A percentile compares a stretch with the other conserved stretches of the same genome.
Conservation (phyloP, 2,329 filamentous ascomycete genomes). For the Microsporum audouinii region DNA sequence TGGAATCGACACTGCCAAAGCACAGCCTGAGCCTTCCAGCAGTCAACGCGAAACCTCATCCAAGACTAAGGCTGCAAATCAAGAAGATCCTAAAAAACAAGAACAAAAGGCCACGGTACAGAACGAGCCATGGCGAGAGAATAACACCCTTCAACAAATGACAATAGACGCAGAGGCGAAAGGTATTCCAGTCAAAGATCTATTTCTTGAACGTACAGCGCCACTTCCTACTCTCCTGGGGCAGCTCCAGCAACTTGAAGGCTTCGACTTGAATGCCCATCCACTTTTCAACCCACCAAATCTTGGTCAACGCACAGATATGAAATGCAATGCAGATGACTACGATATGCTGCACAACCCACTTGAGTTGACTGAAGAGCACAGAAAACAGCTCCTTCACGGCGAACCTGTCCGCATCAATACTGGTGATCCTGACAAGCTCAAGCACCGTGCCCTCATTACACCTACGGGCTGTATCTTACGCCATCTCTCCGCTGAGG, state of each 20-base stretch:
- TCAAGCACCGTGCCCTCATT: conserved; percentile 35
- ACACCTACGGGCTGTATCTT: conserved; percentile 36
- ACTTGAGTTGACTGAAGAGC: conserved; percentile 32
- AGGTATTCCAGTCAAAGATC: conserved; percentile 29
- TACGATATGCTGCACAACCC: conserved; percentile 31
- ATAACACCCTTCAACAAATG: conserved; percentile 32
- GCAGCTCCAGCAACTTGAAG: conserved; percentile 28
- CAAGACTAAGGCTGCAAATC: conserved; percentile 15
- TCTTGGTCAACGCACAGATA: conserved; percentile 31
- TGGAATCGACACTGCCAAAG: neutral
- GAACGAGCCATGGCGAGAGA: conserved; percentile 27
- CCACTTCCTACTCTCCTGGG: conserved; percentile 30
- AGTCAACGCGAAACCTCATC: conserved; percentile 2
- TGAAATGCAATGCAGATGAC: conserved; percentile 32
- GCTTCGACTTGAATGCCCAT: conserved; percentile 28
- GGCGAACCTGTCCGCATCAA: conserved; percentile 34
- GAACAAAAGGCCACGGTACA: conserved; percentile 12
- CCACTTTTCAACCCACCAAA: conserved; percentile 33
- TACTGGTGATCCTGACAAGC: conserved; percentile 20
- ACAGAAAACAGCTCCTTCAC: conserved; percentile 31
- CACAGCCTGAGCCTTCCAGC: neutral
- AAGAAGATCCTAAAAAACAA: conserved; percentile 14
- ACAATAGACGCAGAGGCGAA: conserved; percentile 29
- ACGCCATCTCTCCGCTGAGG: conserved; percentile 35
- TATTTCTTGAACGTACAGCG: conserved; percentile 31